These are phyloP conservation scores for Suhomyces bribrorum DNA, from an alignment of 1,139 yeast genomes.

Conservation along the genomic window DNA sequence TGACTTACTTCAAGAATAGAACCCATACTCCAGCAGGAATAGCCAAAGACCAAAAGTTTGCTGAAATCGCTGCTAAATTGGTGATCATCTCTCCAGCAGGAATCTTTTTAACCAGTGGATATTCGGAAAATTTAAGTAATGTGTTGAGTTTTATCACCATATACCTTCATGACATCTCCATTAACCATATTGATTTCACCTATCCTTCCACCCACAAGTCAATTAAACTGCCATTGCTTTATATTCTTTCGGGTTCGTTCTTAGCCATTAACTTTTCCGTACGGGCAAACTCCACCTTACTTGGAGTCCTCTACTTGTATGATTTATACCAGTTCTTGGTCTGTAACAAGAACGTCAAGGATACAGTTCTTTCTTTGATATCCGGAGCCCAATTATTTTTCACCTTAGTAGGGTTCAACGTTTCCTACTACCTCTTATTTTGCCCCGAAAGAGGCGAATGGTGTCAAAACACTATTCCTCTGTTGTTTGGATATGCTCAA, in stretches of 20 bases:
- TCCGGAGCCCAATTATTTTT: constrained; percentile 58
- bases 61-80: constrained; percentile 8
- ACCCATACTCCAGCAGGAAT: constrained; percentile 8
- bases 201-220: constrained; percentile 16
- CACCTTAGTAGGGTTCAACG: constrained; percentile 49
- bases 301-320: constrained; percentile 66
- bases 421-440: constrained; percentile 53
- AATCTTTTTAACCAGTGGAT: constrained; percentile 70
- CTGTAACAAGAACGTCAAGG: constrained; percentile 17
- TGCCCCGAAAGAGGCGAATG: constrained; percentile 73
- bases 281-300: constrained; percentile 72
- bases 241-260: constrained; percentile 57
- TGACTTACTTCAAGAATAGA: constrained; percentile 11
- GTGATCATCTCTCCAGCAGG: constrained; percentile 73
- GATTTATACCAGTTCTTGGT: constrained; percentile 46
- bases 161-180: constrained; percentile 46
- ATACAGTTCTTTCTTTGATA: constrained; percentile 34
- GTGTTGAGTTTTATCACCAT: constrained; percentile 64
- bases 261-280: constrained; percentile 61
- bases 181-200: constrained; percentile 19
- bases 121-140: constrained; percentile 76
- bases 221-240: constrained; percentile 20
- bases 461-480: constrained; percentile 63
- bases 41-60: constrained; percentile 2
- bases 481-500: constrained; percentile 77